Base-by-base conservation (phyloP, 805 yeast genomes). In the Myxozyma neglecta region DNA sequence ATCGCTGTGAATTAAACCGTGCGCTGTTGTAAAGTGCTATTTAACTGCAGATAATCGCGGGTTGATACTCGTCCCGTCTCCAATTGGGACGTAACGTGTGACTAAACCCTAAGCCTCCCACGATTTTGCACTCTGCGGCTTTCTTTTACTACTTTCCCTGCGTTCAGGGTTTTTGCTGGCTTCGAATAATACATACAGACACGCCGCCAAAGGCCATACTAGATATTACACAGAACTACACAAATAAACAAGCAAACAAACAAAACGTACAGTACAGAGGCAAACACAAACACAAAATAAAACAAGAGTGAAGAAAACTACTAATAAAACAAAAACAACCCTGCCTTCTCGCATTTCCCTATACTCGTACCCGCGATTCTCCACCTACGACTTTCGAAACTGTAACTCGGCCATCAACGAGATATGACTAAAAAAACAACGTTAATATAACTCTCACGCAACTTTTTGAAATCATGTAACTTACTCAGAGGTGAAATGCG, bases 401-500 rank as follows among this genome's bases (percentile, higher is more conserved):
- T 63, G 67, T 50, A 63, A 29, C 52, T 63, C 67, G 18, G 65
- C 52, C 51, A 62, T 44, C 42, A 63, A 48, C 40, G 67, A 61
- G 13, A 63, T 40, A 36, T 63, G 67, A 50, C 63, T 60, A 47
- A 8, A n/a, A n/a, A 44, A 3, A 40, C 29, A 6, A 39, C 13
- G 46, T 50, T 49, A 59, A 35, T 13, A 40, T 6, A 11, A 16
- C n/a, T 4, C n/a, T 9, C 18, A n/a, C n/a, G n/a, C n/a, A n/a
- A n/a, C n/a, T n/a, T n/a, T n/a, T n/a, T n/a, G n/a, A n/a, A n/a
- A n/a, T n/a, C n/a, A 35, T 13, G 32, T 6, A 11, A 16, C n/a
- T 46, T 51, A 60, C 63, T 63, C 67, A 16, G 67, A 63, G 24
- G 98, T 97, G 77, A 87, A 88, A 73, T 91, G 89, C 24, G 91